Percentiles rank a stretch among this genome's conserved stretches.
Conservation (phyloP, 1,284 basidiomycete genomes). For the Leucocoprinus gongylophorus region DNA sequence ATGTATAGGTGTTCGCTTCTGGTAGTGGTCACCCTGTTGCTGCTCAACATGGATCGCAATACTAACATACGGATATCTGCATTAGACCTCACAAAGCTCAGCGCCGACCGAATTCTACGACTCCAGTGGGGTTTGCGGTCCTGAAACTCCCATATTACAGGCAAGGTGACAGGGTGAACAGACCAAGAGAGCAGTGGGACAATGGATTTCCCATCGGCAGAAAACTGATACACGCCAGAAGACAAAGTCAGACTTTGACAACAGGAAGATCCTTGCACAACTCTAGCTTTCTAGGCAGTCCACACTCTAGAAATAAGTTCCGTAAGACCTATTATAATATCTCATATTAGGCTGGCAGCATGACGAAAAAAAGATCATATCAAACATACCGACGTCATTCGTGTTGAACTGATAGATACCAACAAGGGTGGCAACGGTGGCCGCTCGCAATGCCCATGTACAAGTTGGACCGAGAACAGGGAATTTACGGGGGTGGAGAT, state of each 20-base stretch:
- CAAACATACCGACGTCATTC: conserved; percentile 77
- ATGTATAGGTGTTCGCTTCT: no score
- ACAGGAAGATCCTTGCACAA: not conserved
- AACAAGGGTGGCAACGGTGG: conserved; percentile 80
- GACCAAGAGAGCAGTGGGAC: not conserved
- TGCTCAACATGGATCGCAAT: no score
- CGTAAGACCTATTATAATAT: conserved; percentile 2
- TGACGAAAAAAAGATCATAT: not conserved
- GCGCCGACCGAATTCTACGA: no score
- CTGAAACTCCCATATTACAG: no score
- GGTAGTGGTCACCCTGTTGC: no score
- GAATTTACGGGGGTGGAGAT: conserved; percentile 93
- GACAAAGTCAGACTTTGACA: not conserved
- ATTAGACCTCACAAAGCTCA: no score
- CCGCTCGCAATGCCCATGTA: conserved; percentile 71
- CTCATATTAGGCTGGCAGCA: not conserved
- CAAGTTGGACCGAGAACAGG: conserved; percentile 64
- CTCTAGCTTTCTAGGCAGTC: not conserved
- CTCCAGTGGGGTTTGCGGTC: no score
- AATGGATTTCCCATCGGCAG: not conserved
- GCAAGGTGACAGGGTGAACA: not conserved
- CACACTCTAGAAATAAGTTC: conserved; percentile 8
- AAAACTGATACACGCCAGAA: not conserved
- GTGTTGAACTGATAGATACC: conserved; percentile 98
- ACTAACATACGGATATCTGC: no score